Base-by-base conservation (phyloP, 352 stramenopile species). In the Phytophthora meadii region DNA sequence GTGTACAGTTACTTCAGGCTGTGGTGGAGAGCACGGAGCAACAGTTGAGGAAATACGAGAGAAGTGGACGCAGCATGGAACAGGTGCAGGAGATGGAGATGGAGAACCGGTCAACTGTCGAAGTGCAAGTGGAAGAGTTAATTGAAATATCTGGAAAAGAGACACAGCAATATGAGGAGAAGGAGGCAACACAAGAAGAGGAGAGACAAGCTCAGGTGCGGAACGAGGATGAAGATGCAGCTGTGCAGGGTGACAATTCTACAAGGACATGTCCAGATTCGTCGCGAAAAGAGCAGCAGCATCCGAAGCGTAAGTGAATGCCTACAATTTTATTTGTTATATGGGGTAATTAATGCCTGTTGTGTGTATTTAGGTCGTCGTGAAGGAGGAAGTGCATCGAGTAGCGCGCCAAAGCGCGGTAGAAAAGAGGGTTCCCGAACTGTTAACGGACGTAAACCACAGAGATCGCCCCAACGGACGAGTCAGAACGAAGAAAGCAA, bases 21-120 rank as follows among this genome's bases (percentile, higher is more conserved):
- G 60, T 76, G 12, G 57, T 84, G 30, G 68, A 82, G 40, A 84
- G 65, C 30, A 69, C 68, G 1, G 76, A 88, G 62, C 71, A 83
- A 46, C 40, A 79, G 30, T 47, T 79, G 5, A 58, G 54, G 12
- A 68, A 72, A 32, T 65, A 65, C 19, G 25, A 51, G 8, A 24
- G 15, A 1, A 36, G 25, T 25, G 12, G 57, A 12, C 28, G 39
- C 44, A 44, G 37, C 48, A 48, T 42, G 15, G 48, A 65, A 49
- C 49, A 62, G 46, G 50, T 55, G 41, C 17, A 54, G 17, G 32
- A 60, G 22, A 54, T 36, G 25, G 51, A 45, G 24, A 34, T 36
- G 25, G 51, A 45, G 24, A 34, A 54, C 15, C 11, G 24, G 22
- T 12, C 22, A 54, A 22, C 40, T 14, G 41, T n/a, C 12, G 15